Evolutionary conservation across 345 rosid species (phyloP), one percentile per base, ranked within the genome.

Genomic region (Syzygium aqueum): DNA sequence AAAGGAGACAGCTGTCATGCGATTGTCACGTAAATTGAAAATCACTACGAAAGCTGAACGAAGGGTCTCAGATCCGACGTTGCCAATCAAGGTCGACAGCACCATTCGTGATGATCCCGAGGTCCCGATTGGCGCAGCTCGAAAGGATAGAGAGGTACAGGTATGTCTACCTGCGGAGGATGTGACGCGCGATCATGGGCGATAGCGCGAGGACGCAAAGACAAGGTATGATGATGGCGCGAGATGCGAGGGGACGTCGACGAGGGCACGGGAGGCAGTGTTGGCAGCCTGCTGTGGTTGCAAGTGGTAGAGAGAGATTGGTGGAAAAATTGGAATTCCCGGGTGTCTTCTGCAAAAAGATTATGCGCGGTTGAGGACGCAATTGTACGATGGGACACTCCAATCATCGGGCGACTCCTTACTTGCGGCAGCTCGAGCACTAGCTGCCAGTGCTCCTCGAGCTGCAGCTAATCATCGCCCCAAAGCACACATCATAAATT

Each of bases 281-380:
- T 17, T 14, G 73, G 37, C 19, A 11, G 73, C 19, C 37, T n/a
- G 73, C 73, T 0, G 33, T 3, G 33, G 67, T 27, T 27, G 67
- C 67, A 59, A 27, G 7, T 27, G 19, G 78, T 1, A 5, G 6
- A 67, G 78, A 30, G 1, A 63, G 10, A 15, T 7, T 28, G 77
- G 21, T 17, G 37, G 77, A 14, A 53, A 53, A 30, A 30, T 65
- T 30, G 16, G 77, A 28, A 2, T 8, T 30, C 16, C 2, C 5
- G 77, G 22, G 23, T 16, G 43, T 2, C 43, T 30, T 1, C 2
- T 16, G 80, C 80, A 19, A 73, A 73, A 73, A 30, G 80, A 73
- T 17, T 19, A 33, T 33, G 80, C 5, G 80, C 80, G 0, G 2
- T 33, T 5, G 46, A 33, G 46, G 0, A 9, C 25, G 6, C 2